phyloP scores from a whole-genome alignment of 306 rosid genomes.

The Trifolium repens region DNA sequence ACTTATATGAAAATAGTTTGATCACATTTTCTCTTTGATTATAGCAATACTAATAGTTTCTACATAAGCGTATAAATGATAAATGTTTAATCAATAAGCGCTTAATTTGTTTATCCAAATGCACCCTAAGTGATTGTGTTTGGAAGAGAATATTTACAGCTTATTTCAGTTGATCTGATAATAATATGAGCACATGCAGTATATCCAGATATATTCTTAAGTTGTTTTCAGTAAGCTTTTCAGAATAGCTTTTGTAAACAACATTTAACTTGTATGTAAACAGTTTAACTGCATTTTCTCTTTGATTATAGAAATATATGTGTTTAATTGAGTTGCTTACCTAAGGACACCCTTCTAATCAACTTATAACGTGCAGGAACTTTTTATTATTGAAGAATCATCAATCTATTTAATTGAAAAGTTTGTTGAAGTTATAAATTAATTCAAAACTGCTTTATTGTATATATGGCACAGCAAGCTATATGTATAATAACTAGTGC shows the following conservation, averaged over 20 bases:
- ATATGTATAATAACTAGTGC: not conserved
- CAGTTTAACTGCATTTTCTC: not conserved
- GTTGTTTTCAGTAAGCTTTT: constrained; percentile 1
- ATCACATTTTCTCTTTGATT: not conserved
- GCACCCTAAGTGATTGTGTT: not conserved
- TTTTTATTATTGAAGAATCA: not conserved
- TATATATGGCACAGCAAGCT: not conserved
- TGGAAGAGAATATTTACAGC: not conserved
- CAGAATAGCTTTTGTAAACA: not conserved
- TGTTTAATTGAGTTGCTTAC: not conserved
- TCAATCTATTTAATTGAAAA: not conserved
- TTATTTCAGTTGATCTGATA: not conserved
- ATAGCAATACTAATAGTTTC: not conserved
- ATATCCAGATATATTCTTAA: not conserved
- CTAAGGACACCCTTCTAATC: not conserved
- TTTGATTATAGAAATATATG: not conserved
- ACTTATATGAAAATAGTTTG: not conserved
- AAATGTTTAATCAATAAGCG: not conserved
- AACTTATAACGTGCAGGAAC: not conserved
- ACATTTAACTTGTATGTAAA: not conserved
- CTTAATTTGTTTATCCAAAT: not conserved
- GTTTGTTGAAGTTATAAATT: not conserved
- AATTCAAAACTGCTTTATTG: not conserved
- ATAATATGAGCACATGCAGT: not conserved
- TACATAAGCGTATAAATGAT: not conserved